Evolutionary conservation across 179 eudicot genomes (phyloP), one percentile per base, ranked within the genome.

Genomic region (Carnegiea gigantea): DNA sequence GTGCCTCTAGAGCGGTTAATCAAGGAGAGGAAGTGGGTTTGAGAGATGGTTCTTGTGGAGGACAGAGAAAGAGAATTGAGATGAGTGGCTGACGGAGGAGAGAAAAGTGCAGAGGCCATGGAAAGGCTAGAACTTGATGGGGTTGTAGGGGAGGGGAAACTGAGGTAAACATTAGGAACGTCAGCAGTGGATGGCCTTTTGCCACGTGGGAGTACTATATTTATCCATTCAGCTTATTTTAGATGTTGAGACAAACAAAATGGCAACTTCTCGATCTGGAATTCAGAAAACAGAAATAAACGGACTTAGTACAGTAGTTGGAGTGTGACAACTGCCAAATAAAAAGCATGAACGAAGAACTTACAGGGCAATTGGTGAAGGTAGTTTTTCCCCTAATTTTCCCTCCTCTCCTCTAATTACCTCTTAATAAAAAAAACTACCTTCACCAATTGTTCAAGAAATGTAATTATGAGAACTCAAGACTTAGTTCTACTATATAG

Each of bases 71-170:
- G 78, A 38, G 80, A 73, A 6, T 68, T 85, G 54, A 86, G 84
- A 67, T 87, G 85, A 70, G 89, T 77, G 67, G 90, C 80, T 81
- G 94, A 75, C 44, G 92, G 49, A 44, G 95, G 92, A 79, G 92
- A 87, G 12, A 93, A 86, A 77, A 88, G 78, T 75, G 87, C 53
- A 85, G 93, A 91, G 81, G 94, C 95, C 98, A 95, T 92, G 79
- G 86, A 77, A 51, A 24, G 57, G 28, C 6, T 57, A 64, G 71
- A 79, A 68, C 64, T 53, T 79, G 83, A 54, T 49, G 72, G 10
- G 77, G 78, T 73, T 38, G 70, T 18, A 33, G n/a, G 23, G 15
- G 67, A 51, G 53, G 76, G 60, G 8, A 20, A 72, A 64, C 14
- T 26, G 48, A 38, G 77, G 62, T 51, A 8, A 49, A 73, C 65